A percentile compares a stretch with the other conserved stretches of the same genome.
These are phyloP conservation scores for Helicostylum pulchrum DNA, from an alignment of 192 early-diverging fungal species.

Conservation along the genomic window DNA sequence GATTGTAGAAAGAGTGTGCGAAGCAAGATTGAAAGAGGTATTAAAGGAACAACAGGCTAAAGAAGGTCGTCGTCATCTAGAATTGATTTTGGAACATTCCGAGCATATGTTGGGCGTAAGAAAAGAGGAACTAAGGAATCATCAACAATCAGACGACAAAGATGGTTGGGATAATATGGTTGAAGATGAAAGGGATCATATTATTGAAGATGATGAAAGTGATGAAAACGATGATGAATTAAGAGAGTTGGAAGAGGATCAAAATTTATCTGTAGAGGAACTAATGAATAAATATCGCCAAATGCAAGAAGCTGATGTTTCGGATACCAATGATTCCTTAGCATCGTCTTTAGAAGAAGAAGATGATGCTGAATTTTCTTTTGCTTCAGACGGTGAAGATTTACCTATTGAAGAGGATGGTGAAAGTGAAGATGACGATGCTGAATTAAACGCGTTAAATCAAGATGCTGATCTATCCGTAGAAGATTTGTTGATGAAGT, in stretches of 20 bases:
- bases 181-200: slow-evolving; percentile 20
- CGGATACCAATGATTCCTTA: slow-evolving; percentile 12
- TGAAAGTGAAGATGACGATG: slow-evolving; percentile 33
- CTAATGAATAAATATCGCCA: slow-evolving; percentile 54
- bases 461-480: slow-evolving; percentile 25
- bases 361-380: slow-evolving; percentile 1
- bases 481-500: slow-evolving; percentile 37
- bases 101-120: slow-evolving; percentile 63
- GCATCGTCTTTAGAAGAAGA: neutral
- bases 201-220: slow-evolving; percentile 29
- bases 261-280: slow-evolving; percentile 59
- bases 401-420: slow-evolving; percentile 22
- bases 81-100: slow-evolving; percentile 71
- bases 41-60: slow-evolving; percentile 56
- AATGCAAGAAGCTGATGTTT: slow-evolving; percentile 19
- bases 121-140: slow-evolving; percentile 31
- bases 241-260: slow-evolving; percentile 54
- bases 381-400: slow-evolving; percentile 24
- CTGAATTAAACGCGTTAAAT: slow-evolving; percentile 30
- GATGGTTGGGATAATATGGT: slow-evolving; percentile 19
- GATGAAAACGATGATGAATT: slow-evolving; percentile 41
- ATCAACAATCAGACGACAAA: neutral
- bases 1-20: slow-evolving; percentile 58
- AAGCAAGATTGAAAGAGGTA: slow-evolving; percentile 55
- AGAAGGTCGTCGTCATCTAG: slow-evolving; percentile 62